Base-by-base conservation (phyloP, 139 green algal genomes). In the Eudorina sp. region DNA sequence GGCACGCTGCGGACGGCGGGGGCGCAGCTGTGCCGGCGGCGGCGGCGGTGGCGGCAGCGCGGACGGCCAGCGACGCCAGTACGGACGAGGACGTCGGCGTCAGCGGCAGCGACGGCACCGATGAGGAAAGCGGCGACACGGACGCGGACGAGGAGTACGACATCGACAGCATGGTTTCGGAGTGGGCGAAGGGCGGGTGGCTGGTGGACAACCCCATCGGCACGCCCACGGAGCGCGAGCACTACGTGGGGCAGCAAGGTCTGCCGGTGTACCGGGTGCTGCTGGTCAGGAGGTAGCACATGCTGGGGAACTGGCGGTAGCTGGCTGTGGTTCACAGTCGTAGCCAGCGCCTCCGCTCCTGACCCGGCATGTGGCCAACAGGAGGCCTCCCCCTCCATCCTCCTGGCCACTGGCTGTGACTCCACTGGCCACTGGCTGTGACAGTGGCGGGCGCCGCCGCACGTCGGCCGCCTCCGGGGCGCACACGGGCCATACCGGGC, bases 161-260 rank as follows among this genome's bases (percentile, higher is more conserved):
- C 73, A 81, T 62, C 25, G 73, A 25, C 29, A 81, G 27, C 45
- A 81, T 81, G 73, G 45, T 64, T 41, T 62, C 73, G 73, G 31
- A 81, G 73, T 81, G 73, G 70, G 70, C 38, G 1, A 53, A 53
- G 27, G 38, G 38, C 29, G 70, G 70, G 41, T 79, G 70, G 70
- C 70, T 79, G 38, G 70, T 34, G 43, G 40, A 58, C 23, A 79
- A 79, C 70, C 70, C 70, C 9, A 36, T 79, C 8, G 70, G 70
- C 40, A 53, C 41, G 4, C 70, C 70, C 70, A 79, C 70, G 41
- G 70, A 79, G 40, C 70, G 70, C 40, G 70, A 79, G 43, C 41
- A 58, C 40, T 53, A 53, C 38, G 70, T 79, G 41, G 19, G 1
- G 41, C 70, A 79, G 70, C 40, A 58, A 40, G 70, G 70, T 40